phyloP scores from a whole-genome alignment of 2,329 filamentous ascomycete species.

The Cladosporium sp. region DNA sequence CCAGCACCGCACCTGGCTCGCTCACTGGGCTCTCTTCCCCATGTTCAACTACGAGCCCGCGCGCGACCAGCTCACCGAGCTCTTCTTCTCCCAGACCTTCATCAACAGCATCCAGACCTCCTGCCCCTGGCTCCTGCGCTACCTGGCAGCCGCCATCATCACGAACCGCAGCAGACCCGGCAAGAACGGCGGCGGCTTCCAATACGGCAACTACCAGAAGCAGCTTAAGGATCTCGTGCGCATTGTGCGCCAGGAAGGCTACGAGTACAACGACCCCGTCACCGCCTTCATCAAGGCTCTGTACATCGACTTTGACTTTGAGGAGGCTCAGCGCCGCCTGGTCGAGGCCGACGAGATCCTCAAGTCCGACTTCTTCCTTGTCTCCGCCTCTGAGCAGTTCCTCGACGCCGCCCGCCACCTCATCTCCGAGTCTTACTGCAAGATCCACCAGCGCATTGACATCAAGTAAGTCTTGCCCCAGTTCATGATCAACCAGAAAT shows the following conservation, averaged over 20 bases:
- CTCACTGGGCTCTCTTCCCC: constrained; percentile 98
- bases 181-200: constrained; percentile 86
- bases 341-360: constrained; percentile 85
- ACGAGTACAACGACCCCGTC: constrained; percentile 95
- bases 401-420: constrained; percentile 92
- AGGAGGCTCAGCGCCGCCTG: constrained; percentile 89
- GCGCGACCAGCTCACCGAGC: constrained; percentile 85
- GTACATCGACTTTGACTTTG: constrained; percentile 95
- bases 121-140: constrained; percentile 94
- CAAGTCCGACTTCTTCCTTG: constrained; percentile 92
- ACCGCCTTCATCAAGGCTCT: constrained; percentile 96
- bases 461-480: constrained; percentile 63
- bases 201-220: constrained; percentile 96
- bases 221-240: constrained; percentile 96
- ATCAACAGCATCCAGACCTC: constrained; percentile 99
- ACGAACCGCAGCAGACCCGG: constrained; percentile 72
- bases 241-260: constrained; percentile 93
- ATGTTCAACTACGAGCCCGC: constrained; percentile 97
- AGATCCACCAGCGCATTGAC: constrained; percentile 98
- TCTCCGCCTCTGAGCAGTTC: constrained; percentile 77
- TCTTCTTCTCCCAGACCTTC: constrained; percentile 95
- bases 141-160: constrained; percentile 90
- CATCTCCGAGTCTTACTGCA: constrained; percentile 99
- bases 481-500: neutral
- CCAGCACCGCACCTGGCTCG: constrained; percentile 92